A percentile compares a stretch with the other conserved stretches of the same genome.
These are phyloP conservation scores for Eutrema heterophyllum DNA, from an alignment of 345 rosid genomes.

Conservation along the genomic window DNA sequence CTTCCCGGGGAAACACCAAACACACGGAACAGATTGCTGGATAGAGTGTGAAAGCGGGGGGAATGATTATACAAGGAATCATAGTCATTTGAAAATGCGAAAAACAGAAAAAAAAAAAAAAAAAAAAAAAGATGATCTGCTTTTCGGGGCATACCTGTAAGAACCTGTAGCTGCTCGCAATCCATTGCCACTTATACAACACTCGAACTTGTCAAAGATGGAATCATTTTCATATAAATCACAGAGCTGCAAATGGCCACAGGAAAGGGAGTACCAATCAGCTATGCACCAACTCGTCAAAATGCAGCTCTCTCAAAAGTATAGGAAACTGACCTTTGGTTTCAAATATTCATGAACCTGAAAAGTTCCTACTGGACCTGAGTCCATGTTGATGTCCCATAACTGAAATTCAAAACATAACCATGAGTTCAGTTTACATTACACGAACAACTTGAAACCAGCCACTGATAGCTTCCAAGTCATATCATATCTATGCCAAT, in stretches of 20 bases:
- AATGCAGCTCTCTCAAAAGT: background rate
- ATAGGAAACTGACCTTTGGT: constrained; percentile 59
- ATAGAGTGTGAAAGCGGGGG: background rate
- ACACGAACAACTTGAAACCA: background rate
- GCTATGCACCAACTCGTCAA: constrained; percentile 19
- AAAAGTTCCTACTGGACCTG: constrained; percentile 90
- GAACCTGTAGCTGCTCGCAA: constrained; percentile 93
- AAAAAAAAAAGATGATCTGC: background rate
- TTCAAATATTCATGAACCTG: constrained; percentile 93
- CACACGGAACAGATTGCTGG: constrained; percentile 93
- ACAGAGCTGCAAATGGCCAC: constrained; percentile 61
- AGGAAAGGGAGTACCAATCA: constrained; percentile 15
- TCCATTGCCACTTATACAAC: constrained; percentile 95
- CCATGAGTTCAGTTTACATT: background rate
- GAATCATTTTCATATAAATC: constrained; percentile 97
- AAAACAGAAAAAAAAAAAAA: background rate
- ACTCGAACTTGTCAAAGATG: constrained; percentile 96
- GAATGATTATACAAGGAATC: constrained; percentile 5
- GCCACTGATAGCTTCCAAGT: background rate
- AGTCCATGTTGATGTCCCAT: constrained; percentile 99
- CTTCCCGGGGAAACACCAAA: constrained; percentile 77
- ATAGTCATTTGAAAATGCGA: background rate
- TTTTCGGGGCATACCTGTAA: constrained; percentile 61
- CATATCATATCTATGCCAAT: background rate
- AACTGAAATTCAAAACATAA: constrained; percentile 37